A percentile compares a stretch with the other conserved stretches of the same genome.
phyloP scores from a whole-genome alignment of 306 rosid genomes.

The Ammopiptanthus mongolicus region DNA sequence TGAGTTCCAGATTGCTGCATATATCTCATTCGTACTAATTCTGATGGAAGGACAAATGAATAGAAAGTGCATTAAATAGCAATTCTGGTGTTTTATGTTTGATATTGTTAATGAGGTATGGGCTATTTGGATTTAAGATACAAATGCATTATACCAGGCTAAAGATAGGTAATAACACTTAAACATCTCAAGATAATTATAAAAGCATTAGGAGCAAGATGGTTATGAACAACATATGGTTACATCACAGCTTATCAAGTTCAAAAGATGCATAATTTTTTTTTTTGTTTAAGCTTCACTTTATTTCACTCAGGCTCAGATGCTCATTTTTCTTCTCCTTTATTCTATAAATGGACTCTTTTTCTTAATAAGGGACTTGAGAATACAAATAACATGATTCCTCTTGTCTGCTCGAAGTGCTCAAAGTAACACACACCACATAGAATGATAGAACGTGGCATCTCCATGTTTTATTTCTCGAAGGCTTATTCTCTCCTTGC shows the following conservation, averaged over 20 bases:
- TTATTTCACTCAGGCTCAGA: background rate
- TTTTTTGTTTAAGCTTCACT: background rate
- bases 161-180: background rate
- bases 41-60: background rate
- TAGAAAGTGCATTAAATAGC: background rate
- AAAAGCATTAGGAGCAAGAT: background rate
- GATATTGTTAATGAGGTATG: background rate
- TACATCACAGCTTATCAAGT: background rate
- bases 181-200: background rate
- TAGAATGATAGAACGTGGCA: background rate
- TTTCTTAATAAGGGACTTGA: background rate
- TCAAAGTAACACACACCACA: too few relatives aligned
- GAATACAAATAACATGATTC: background rate
- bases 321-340: background rate
- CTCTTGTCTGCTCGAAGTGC: background rate
- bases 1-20: background rate
- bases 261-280: background rate
- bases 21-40: background rate
- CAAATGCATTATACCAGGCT: background rate
- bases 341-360: background rate
- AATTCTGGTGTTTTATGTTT: background rate
- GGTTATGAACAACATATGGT: background rate
- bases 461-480: conserved; percentile 4
- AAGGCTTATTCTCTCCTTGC: conserved; percentile 1
- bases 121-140: too few relatives aligned